Conservation (phyloP, 2,329 filamentous ascomycete species). For the Penicillium sp. region DNA sequence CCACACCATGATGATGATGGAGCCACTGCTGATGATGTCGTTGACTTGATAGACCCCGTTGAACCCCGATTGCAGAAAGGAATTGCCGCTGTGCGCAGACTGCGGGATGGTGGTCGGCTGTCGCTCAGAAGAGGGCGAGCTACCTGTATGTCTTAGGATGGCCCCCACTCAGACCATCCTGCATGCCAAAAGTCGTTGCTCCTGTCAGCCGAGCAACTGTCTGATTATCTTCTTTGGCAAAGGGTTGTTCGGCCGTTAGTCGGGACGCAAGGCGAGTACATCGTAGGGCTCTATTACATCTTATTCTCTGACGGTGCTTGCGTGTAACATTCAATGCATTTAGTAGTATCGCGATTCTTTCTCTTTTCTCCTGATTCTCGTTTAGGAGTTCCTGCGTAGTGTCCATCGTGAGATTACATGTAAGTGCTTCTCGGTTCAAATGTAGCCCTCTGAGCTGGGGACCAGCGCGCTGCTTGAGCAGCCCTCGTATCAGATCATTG, state of each 20-base stretch:
- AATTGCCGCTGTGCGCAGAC: neutral
- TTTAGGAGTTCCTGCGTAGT: neutral
- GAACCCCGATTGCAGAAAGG: too few relatives aligned
- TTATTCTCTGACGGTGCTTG: neutral
- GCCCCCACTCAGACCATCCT: neutral
- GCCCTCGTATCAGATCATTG: neutral
- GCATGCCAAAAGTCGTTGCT: neutral
- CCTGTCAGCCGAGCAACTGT: neutral
- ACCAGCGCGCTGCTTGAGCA: neutral
- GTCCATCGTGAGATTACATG: neutral
- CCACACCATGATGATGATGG: too few relatives aligned
- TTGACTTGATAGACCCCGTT: too few relatives aligned
- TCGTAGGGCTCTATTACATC: neutral
- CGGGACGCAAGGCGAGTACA: neutral
- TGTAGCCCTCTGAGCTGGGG: neutral
- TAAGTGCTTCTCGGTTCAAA: neutral
- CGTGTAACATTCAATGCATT: neutral
- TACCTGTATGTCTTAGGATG: neutral
- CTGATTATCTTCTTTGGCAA: neutral
- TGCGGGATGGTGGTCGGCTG: neutral
- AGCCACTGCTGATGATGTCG: too few relatives aligned
- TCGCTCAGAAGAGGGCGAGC: neutral
- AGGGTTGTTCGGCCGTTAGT: neutral
- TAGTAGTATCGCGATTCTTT: neutral
- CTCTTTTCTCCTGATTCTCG: neutral